These are phyloP conservation scores for Lactarius sanguifluus DNA, from an alignment of 768 basidiomycete species.

Conservation along the genomic window DNA sequence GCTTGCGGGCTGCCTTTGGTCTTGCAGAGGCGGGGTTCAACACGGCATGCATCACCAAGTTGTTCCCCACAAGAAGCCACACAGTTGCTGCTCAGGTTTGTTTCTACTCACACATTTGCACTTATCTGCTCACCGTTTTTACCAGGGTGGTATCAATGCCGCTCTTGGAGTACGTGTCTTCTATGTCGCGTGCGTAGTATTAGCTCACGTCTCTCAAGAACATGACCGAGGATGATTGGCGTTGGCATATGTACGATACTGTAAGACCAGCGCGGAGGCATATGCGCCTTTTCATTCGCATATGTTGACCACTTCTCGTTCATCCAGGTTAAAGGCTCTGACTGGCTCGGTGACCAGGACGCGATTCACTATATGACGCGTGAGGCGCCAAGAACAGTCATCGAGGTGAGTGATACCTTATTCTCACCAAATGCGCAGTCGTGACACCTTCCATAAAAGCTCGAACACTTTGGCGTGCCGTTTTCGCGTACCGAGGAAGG, in stretches of 20 bases:
- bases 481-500: conserved; percentile 99
- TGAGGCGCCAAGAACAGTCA: conserved; percentile 91
- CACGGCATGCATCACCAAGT: conserved; percentile 98
- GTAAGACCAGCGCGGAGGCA: conserved; percentile 44
- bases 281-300: background rate
- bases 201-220: conserved; percentile 51
- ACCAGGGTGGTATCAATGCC: conserved; percentile 95
- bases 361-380: conserved; percentile 99
- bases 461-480: conserved; percentile 98
- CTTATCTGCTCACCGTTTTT: background rate
- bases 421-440: background rate
- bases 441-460: conserved; percentile 46
- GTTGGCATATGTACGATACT: conserved; percentile 99
- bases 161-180: conserved; percentile 77
- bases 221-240: conserved; percentile 99
- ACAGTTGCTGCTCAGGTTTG: conserved; percentile 95
- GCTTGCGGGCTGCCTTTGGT: conserved; percentile 96
- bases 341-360: conserved; percentile 99
- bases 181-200: background rate
- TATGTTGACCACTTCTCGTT: background rate
- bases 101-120: conserved; percentile 14
- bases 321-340: conserved; percentile 93
- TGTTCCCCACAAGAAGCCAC: conserved; percentile 98
- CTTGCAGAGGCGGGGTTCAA: conserved; percentile 98
- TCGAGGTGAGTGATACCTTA: conserved; percentile 59